Evolutionary conservation across 345 rosid genomes (phyloP).

Genomic region (Theobroma cacao): DNA sequence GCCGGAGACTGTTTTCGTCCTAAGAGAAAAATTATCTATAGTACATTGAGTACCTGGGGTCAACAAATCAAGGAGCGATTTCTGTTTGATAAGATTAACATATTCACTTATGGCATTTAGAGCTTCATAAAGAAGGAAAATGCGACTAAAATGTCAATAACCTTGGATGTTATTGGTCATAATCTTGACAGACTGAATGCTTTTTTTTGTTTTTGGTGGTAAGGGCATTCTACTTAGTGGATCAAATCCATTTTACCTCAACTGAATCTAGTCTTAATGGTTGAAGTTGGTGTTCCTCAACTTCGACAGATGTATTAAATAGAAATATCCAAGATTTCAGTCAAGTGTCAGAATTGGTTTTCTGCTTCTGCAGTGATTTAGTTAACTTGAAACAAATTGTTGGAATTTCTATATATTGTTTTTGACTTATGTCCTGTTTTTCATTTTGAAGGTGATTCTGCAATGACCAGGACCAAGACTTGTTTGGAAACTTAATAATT

Average conservation of each 20-base stretch:
- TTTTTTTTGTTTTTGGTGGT: not conserved
- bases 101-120: not conserved
- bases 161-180: not conserved
- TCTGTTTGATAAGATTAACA: constrained; percentile 28
- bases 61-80: constrained; percentile 56
- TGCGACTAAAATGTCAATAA: not conserved
- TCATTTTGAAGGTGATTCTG: not conserved
- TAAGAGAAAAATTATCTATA: constrained; percentile 42
- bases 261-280: not conserved
- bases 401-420: not conserved
- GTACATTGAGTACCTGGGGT: constrained; percentile 36
- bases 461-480: not conserved
- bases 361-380: not conserved
- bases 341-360: not conserved
- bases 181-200: not conserved
- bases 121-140: constrained; percentile 1
- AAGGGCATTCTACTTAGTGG: not conserved
- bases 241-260: not conserved
- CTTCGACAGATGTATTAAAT: not conserved
- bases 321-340: not conserved
- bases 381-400: not conserved
- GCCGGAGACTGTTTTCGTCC: constrained; percentile 79
- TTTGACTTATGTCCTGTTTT: not conserved
- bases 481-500: not conserved
- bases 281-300: not conserved